These are phyloP conservation scores for Pirum gemmata DNA, from an alignment of 78 protist species.

Conservation along the genomic window DNA sequence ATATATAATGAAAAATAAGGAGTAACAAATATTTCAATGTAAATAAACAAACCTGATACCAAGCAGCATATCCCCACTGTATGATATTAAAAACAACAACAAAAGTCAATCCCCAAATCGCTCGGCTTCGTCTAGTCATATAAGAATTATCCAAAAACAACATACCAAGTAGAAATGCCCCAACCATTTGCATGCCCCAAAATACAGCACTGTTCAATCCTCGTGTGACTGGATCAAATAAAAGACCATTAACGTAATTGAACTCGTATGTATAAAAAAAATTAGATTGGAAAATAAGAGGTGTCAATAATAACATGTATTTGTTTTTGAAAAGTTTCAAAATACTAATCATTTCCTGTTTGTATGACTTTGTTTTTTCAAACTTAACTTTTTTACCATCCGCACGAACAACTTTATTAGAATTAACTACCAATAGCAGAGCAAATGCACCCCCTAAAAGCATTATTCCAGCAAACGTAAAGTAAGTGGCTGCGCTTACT, in stretches of 20 bases:
- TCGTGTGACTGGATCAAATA: conserved; percentile 1
- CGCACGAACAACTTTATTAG: not conserved
- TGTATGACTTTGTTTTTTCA: conserved; percentile 7
- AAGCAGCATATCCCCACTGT: conserved; percentile 21
- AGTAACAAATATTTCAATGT: too few species aligned
- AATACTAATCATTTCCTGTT: not conserved
- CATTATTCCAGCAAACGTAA: conserved; percentile 26
- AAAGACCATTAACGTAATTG: not conserved
- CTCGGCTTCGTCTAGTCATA: not conserved
- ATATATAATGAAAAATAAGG: too few species aligned
- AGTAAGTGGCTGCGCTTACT: conserved; percentile 18
- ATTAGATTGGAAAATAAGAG: not conserved
- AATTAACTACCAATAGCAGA: not conserved
- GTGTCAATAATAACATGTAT: conserved; percentile 3
- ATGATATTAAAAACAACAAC: not conserved
- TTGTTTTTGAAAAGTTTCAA: not conserved
- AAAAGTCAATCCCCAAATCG: not conserved
- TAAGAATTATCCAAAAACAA: conserved; percentile 14
- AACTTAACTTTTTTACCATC: not conserved
- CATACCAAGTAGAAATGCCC: conserved; percentile 26
- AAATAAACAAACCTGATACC: too few species aligned
- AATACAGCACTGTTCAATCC: conserved; percentile 34
- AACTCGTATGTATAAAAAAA: conserved; percentile 32
- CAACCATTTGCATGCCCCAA: conserved; percentile 39
- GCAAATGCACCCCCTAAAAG: not conserved